Base-by-base conservation (phyloP, 306 rosid genomes). In the Fagus crenata region DNA sequence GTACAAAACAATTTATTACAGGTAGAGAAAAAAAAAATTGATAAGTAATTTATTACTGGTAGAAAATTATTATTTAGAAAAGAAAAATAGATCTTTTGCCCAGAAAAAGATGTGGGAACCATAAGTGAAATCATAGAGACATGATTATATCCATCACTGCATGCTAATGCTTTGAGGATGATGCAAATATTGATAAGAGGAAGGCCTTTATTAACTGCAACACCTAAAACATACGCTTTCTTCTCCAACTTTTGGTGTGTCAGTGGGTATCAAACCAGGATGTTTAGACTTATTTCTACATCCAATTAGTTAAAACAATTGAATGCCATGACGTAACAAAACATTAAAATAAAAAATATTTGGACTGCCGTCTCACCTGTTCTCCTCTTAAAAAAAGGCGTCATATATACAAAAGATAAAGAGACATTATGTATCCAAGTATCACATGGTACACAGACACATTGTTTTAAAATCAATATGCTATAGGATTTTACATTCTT, bases 401-500 rank as follows among this genome's bases (percentile, higher is more conserved):
- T 80, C 85, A 84, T 67, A 76, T 54, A 77, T 76, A 77, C 72
- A 80, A 55, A 83, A 76, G 78, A 85, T 78, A 69, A 75, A 82
- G 78, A 78, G 73, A 61, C 18, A 39, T 65, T 37, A 9, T 14
- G 14, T 1, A 37, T 37, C 14, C 40, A 37, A 15, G 6, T 65
- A 37, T n/a, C 4, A 17, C n/a, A n/a, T 2, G 5, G 32, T 1
- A 33, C 31, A 28, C 0, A 0, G n/a, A 17, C 15, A 37, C 28
- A 2, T 8, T 7, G 11, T 17, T 8, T 65, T 15, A 17, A 37
- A 15, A 37, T 67, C 37, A 15, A 14, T 6, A 37, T 39, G 13
- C 13, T 22, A 65, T 65, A 39, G 32, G 18, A 12, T 67, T 67
- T 39, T 12, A 67, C 5, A 65, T 22, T 17, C 49, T 67, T 63